Evolutionary conservation across 169 alveolate genomes (phyloP), one percentile per base, ranked within the genome.

Genomic region (Eimeria nieschulzi): DNA sequence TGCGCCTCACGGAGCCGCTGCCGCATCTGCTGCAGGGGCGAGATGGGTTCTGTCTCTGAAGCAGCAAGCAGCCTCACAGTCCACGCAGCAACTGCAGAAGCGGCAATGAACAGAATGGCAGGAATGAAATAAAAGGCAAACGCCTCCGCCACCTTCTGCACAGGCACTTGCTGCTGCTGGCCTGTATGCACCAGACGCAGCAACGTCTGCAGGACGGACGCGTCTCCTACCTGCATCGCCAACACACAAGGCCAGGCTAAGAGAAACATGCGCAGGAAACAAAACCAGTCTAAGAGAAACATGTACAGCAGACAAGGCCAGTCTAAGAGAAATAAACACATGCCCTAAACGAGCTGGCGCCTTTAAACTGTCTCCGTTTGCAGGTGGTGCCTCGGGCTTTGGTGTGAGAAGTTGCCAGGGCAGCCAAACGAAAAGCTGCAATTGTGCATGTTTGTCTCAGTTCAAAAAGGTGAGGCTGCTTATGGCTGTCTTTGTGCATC

Each of bases 191-290:
- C 93, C 84, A 78, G 59, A 6, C 79, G 83, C 76, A 61, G 73
- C 78, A 90, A 46, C 66, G 73, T 66, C 55, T 83, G 78, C 83
- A 90, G 90, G 46, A 75, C 85, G 72, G 93, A 75, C 33, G 64
- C 83, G 51, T 64, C 78, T 12, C 91, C 93, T 17, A 90, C 73
- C 84, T 78, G 84, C 80, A 56, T 10, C 46, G 75, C 21, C 76
- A 59, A 73, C 75, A 80, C 15, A 59, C 23, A 12, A 59, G 68
- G 5, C 46, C 46, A 33, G 6, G 46, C 46, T 33, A 33, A 33
- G 3, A 33, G 46, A 33, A 33, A 33, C 46, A 33, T 33, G 46
- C 46, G 46, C 46, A 33, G 46, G 46, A 33, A 3, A 33, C 46
- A 33, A 33, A 33, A 3, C 3, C 46, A 33, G 46, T 33, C 46